Evolutionary conservation across 2,329 filamentous ascomycete genomes (phyloP), one percentile per base, ranked within the genome.

Genomic region (Diaporthe vexans): DNA sequence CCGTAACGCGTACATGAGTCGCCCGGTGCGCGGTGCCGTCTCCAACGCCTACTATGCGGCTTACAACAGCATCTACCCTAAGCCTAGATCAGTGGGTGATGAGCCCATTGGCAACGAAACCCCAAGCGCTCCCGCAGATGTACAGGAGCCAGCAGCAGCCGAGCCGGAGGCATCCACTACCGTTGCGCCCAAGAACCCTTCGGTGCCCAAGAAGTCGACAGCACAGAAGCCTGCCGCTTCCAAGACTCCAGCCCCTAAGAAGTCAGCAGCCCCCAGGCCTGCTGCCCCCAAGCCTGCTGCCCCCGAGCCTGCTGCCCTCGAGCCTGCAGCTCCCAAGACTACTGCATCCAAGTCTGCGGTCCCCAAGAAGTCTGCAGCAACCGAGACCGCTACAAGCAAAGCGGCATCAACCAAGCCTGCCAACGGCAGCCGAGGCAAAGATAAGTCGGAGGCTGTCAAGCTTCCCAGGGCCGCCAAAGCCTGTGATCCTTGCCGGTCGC

Each of bases 401-500:
- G 33, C 63, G 29, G 63, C 46, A 54, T 68, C 63, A 10, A 29
- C 3, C 46, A 54, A 68, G 46, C 33, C n/a, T 24, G 46, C 19
- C 63, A 51, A 67, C 33, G 4, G 48, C 29, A 26, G 46, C 29
- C 11, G 37, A 15, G 63, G 33, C 48, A 52, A 54, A 15, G 63
- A 54, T 35, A 54, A 68, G 33, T 26, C 48, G n/a, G 63, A 48
- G 40, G 8, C n/a, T 40, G n/a, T 26, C 1, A 70, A 70, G 37
- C 67, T 21, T 19, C 67, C 43, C n/a, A 72, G 70, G 70, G 70
- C 70, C 24, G 1, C 17, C 46, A 63, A 72, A 58, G 69, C 69
- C 29, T 75, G 74, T 43, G 59, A 59, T n/a, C 70, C 58, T 33
- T 75, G 74, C 51, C 67, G 72, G n/a, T 5, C 54, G 9, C 73